A percentile compares a stretch with the other conserved stretches of the same genome.
Evolutionary conservation across 768 basidiomycete genomes (phyloP).

Genomic region (Rhodotorula sphaerocarpa): DNA sequence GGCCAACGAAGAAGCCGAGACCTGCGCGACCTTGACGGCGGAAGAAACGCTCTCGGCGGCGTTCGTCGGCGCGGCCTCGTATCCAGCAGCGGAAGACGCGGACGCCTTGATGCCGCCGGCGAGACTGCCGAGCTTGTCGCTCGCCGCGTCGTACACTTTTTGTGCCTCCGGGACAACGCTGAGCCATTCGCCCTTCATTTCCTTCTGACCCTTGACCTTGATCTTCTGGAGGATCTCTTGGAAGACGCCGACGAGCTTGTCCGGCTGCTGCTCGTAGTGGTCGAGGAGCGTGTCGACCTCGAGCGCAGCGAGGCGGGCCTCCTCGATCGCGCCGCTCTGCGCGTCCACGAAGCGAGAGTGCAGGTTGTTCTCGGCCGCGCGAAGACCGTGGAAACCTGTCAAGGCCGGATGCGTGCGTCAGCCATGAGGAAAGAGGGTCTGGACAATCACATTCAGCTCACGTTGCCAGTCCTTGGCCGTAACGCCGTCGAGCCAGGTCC

Average conservation of each 20-base stretch:
- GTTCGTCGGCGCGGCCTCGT: slow-evolving; percentile 19
- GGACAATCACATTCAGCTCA: not conserved
- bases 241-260: slow-evolving; percentile 13
- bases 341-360: slow-evolving; percentile 9
- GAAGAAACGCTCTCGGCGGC: slow-evolving; percentile 16
- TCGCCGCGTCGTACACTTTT: slow-evolving; percentile 13
- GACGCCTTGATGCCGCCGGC: slow-evolving; percentile 17
- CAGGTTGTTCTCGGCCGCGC: slow-evolving; percentile 25
- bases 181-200: slow-evolving; percentile 35
- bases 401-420: not conserved
- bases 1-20: slow-evolving; percentile 17
- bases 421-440: not conserved
- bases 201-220: slow-evolving; percentile 29
- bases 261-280: slow-evolving; percentile 8
- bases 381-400: slow-evolving; percentile 28
- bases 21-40: slow-evolving; percentile 12
- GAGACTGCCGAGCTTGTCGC: slow-evolving; percentile 15
- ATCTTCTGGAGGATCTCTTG: slow-evolving; percentile 30
- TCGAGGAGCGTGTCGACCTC: slow-evolving; percentile 20
- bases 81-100: slow-evolving; percentile 21
- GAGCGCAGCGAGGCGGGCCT: slow-evolving; percentile 15
- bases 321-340: slow-evolving; percentile 20
- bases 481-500: slow-evolving; percentile 33
- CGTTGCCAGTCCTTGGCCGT: slow-evolving; percentile 37
- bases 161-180: slow-evolving; percentile 27